phyloP scores from a whole-genome alignment of 2,329 filamentous ascomycete genomes.

The Hypoxylon sp. region DNA sequence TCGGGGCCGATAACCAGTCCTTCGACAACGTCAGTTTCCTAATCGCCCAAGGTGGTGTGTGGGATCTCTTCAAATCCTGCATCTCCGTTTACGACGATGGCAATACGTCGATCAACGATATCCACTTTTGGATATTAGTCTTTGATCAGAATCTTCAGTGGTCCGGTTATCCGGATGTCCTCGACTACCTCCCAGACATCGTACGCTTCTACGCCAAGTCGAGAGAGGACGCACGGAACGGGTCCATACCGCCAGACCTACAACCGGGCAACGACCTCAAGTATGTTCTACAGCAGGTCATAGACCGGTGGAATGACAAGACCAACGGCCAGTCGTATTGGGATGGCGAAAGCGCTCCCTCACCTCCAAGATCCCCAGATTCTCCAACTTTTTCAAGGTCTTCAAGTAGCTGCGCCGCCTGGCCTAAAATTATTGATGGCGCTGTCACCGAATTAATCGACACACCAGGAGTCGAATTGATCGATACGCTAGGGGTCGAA shows the following conservation, averaged over 20 bases:
- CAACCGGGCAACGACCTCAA: not conserved
- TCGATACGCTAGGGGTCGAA: no score
- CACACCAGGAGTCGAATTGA: no score
- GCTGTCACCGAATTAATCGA: no score
- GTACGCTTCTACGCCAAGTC: conserved; percentile 15
- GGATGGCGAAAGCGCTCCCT: no score
- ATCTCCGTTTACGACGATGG: not conserved
- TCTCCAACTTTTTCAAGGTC: no score
- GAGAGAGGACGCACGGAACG: conserved; percentile 3
- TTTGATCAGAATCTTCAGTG: no score
- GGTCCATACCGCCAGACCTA: conserved; percentile 1
- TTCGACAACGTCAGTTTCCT: not conserved
- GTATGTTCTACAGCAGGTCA: conserved; percentile 8
- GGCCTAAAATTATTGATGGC: no score
- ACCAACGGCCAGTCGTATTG: conserved; percentile 16
- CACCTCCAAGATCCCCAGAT: no score
- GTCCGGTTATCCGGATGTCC: no score
- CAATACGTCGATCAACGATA: no score
- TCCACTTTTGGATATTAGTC: no score
- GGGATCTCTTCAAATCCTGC: not conserved
- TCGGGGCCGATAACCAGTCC: not conserved
- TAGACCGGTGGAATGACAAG: conserved; percentile 20
- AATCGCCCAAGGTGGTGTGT: not conserved
- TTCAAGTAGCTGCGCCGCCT: no score
- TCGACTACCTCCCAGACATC: not conserved